These are phyloP conservation scores for Dunaliella sp. DNA, from an alignment of 139 green algal species.

Conservation along the genomic window DNA sequence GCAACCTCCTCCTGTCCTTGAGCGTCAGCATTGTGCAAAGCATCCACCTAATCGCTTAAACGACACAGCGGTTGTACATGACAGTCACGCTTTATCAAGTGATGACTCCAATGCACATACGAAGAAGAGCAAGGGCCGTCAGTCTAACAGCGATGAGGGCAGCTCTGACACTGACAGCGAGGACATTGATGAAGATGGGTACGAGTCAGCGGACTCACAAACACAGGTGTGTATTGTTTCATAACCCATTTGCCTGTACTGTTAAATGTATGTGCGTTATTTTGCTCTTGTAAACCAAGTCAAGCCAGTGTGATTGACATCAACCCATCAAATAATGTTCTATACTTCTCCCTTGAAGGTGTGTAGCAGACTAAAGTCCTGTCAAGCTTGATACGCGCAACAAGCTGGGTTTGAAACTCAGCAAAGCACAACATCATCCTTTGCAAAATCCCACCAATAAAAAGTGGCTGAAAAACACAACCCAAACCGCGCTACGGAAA, in stretches of 20 bases:
- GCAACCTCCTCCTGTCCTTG: not conserved
- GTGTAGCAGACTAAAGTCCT: not conserved
- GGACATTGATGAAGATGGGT: not conserved
- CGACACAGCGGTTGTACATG: not conserved
- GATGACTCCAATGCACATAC: not conserved
- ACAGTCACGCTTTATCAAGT: not conserved
- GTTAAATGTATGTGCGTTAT: too few species aligned
- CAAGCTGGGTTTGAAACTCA: not conserved
- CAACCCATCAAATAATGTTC: not conserved
- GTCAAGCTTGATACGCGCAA: not conserved
- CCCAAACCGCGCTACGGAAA: not conserved
- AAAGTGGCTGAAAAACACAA: not conserved
- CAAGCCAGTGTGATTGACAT: not conserved
- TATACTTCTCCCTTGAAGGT: not conserved
- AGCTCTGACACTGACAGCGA: not conserved
- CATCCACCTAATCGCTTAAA: not conserved
- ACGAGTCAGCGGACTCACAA: not conserved
- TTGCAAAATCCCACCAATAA: not conserved
- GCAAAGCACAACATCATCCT: not conserved
- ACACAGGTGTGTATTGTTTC: too few species aligned
- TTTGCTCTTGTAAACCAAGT: not conserved
- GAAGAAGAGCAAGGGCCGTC: not conserved
- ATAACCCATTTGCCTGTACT: too few species aligned
- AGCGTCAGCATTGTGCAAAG: not conserved
- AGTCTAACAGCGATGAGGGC: not conserved